Evolutionary conservation across 441 rosid species (phyloP).

Genomic region (Arabidopsis hybrid): DNA sequence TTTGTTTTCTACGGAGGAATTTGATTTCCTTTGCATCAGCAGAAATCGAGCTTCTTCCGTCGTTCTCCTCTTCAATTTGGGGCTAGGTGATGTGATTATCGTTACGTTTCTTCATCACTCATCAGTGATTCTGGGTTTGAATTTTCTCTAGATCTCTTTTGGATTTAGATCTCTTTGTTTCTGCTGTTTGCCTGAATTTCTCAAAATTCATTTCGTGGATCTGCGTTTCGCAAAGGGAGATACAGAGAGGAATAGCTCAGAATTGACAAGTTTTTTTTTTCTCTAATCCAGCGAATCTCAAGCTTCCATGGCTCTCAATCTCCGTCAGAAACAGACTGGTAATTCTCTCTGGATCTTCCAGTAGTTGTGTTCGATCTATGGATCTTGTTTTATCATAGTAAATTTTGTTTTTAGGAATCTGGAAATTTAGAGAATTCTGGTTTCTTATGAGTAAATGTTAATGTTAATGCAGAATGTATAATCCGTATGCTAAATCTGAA

Average conservation of each 20-base stretch:
- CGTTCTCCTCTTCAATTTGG: background rate
- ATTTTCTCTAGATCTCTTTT: slow-evolving; percentile 18
- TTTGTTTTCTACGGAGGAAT: background rate
- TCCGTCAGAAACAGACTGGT: slow-evolving; percentile 84
- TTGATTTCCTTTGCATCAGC: no score
- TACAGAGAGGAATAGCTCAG: slow-evolving; percentile 15
- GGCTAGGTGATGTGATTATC: slow-evolving; percentile 16
- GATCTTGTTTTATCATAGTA: background rate
- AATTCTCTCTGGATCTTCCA: slow-evolving; percentile 31
- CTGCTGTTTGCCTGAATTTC: slow-evolving; percentile 4
- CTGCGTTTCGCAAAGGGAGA: slow-evolving; percentile 30
- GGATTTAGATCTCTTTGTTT: slow-evolving; percentile 23
- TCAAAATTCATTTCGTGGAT: slow-evolving; percentile 27
- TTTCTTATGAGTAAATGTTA: slow-evolving; percentile 1
- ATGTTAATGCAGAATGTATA: slow-evolving; percentile 69
- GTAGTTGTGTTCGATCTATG: slow-evolving; percentile 41
- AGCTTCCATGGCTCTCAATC: slow-evolving; percentile 88
- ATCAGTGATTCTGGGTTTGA: slow-evolving; percentile 30
- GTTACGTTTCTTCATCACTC: background rate
- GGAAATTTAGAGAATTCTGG: slow-evolving; percentile 15
- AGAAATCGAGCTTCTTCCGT: slow-evolving; percentile 1
- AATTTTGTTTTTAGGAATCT: slow-evolving; percentile 7
- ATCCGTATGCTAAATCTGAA: slow-evolving; percentile 90
- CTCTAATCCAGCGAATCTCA: slow-evolving; percentile 3
- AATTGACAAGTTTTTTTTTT: background rate